These are phyloP conservation scores for Mortierella sp. DNA, from an alignment of 371 early-diverging fungal species.

Conservation along the genomic window DNA sequence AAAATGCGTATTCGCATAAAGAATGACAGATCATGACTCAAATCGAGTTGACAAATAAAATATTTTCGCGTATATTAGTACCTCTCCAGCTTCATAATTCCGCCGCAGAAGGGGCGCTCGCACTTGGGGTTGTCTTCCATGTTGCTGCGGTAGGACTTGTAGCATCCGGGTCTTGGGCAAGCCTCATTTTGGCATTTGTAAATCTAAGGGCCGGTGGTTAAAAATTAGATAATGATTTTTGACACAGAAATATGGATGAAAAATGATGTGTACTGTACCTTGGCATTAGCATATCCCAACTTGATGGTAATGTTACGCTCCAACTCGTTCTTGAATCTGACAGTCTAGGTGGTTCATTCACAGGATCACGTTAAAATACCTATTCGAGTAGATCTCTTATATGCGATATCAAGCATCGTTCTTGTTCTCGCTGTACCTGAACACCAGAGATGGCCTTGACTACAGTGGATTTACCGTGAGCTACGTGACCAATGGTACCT, in stretches of 20 bases:
- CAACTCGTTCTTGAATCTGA: slow-evolving; percentile 99
- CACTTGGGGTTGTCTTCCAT: slow-evolving; percentile 94
- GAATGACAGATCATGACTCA: slow-evolving; percentile 1
- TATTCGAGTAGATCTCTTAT: background rate
- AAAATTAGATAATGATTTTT: background rate
- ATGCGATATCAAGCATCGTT: background rate
- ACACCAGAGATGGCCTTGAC: slow-evolving; percentile 99
- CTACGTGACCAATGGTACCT: slow-evolving; percentile 99
- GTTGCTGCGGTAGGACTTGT: slow-evolving; percentile 88
- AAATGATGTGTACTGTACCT: slow-evolving; percentile 66
- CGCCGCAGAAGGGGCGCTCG: slow-evolving; percentile 91
- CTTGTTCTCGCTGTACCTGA: slow-evolving; percentile 66
- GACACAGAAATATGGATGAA: background rate
- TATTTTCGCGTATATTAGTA: slow-evolving; percentile 24
- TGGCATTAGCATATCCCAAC: slow-evolving; percentile 99
- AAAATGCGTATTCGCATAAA: background rate
- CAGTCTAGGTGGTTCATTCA: slow-evolving; percentile 75
- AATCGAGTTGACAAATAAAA: background rate
- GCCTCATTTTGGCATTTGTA: slow-evolving; percentile 95
- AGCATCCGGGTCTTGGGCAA: slow-evolving; percentile 98
- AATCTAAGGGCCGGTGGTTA: slow-evolving; percentile 68
- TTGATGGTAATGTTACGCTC: slow-evolving; percentile 99
- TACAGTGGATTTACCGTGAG: slow-evolving; percentile 99
- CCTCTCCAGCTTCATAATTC: slow-evolving; percentile 87
- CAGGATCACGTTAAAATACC: background rate